Conservation (phyloP, 2,329 filamentous ascomycete species). For the Verticillium longisporum region DNA sequence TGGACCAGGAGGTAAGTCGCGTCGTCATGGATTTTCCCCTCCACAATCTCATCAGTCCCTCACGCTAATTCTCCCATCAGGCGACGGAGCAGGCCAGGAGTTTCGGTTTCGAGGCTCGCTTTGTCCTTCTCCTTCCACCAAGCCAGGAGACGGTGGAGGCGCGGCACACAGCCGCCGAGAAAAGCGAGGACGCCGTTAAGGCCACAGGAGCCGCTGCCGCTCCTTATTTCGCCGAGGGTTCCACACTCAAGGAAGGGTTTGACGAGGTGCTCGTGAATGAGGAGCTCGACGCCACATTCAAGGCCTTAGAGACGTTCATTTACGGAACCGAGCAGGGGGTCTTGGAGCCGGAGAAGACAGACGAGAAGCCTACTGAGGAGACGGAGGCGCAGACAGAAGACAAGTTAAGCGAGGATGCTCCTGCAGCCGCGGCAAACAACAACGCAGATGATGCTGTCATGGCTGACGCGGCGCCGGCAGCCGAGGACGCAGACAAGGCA, state of each 20-base stretch:
- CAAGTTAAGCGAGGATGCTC: neutral
- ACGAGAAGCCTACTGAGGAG: neutral
- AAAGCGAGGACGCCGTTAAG: slow-evolving; percentile 15
- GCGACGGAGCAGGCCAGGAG: slow-evolving; percentile 51
- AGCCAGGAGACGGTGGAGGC: slow-evolving; percentile 15
- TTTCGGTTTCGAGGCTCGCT: slow-evolving; percentile 47
- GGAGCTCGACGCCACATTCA: slow-evolving; percentile 8
- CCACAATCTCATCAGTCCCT: neutral
- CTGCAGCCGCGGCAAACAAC: neutral
- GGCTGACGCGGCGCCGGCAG: neutral
- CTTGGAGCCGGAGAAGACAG: neutral
- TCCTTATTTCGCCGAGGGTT: slow-evolving; percentile 16
- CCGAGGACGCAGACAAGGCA: neutral
- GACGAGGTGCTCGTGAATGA: slow-evolving; percentile 10
- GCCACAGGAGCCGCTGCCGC: slow-evolving; percentile 14
- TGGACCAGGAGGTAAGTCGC: slow-evolving; percentile 41
- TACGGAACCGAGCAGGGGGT: neutral
- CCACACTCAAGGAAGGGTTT: slow-evolving; percentile 5
- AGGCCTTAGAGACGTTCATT: slow-evolving; percentile 6
- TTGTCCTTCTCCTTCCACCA: slow-evolving; percentile 44
- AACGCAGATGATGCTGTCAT: neutral
- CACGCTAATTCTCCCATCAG: slow-evolving; percentile 22
- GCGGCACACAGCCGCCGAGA: slow-evolving; percentile 20
- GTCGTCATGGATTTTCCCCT: slow-evolving; percentile 10
- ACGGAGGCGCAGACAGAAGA: neutral